Evolutionary conservation across 768 basidiomycete species (phyloP).

Genomic region (Amanita phalloides): DNA sequence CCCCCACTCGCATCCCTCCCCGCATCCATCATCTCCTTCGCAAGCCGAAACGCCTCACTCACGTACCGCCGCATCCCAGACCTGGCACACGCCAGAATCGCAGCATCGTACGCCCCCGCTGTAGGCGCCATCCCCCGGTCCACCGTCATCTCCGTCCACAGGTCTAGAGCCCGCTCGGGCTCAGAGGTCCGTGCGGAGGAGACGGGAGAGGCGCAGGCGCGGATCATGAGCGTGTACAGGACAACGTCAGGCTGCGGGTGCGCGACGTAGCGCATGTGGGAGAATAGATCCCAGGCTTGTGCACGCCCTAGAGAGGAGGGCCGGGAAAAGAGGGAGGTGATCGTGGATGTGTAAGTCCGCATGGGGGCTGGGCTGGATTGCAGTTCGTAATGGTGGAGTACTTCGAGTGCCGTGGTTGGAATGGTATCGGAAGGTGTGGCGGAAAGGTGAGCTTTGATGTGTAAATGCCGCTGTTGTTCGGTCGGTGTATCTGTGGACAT

Average conservation of each 20-base stretch:
- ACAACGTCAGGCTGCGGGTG: constrained; percentile 67
- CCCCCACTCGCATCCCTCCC: constrained; percentile 54
- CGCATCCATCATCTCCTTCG: constrained; percentile 78
- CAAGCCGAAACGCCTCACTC: constrained; percentile 73
- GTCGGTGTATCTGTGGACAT: constrained; percentile 27
- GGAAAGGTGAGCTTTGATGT: constrained; percentile 57
- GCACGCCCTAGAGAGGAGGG: constrained; percentile 45
- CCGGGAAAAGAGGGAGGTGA: constrained; percentile 44
- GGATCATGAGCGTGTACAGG: constrained; percentile 82
- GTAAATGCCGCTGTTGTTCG: constrained; percentile 54
- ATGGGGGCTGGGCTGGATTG: constrained; percentile 56
- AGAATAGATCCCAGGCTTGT: constrained; percentile 89
- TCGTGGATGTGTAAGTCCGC: constrained; percentile 61
- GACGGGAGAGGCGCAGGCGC: constrained; percentile 58
- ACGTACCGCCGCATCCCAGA: constrained; percentile 55
- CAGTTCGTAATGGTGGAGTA: constrained; percentile 67
- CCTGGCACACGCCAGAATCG: constrained; percentile 73
- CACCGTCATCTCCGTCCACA: constrained; percentile 87
- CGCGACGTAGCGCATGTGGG: constrained; percentile 94
- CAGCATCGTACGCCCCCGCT: constrained; percentile 63
- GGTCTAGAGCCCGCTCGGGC: constrained; percentile 85
- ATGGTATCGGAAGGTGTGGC: constrained; percentile 35
- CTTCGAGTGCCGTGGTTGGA: constrained; percentile 50
- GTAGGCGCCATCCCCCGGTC: constrained; percentile 58
- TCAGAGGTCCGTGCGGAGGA: constrained; percentile 44